Percentiles rank a stretch among this genome's conserved stretches.
Evolutionary conservation across 2,329 filamentous ascomycete genomes (phyloP).

Genomic region (Monosporascus sp.): DNA sequence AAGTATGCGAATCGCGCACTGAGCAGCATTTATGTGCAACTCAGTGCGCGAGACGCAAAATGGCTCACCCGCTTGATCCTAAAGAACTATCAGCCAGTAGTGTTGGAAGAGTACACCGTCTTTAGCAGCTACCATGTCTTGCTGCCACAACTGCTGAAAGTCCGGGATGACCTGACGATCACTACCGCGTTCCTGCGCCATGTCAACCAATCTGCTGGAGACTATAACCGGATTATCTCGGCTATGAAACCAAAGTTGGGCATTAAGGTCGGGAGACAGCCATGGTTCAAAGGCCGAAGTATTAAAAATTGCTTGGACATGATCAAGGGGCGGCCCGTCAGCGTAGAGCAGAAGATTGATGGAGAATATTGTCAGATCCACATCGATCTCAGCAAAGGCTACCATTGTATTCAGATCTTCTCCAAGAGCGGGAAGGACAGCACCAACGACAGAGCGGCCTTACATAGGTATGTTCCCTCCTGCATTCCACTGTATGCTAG

Average conservation of each 20-base stretch:
- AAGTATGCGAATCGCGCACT: constrained; percentile 42
- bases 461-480: constrained; percentile 47
- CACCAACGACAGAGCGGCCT: constrained; percentile 59
- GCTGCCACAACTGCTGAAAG: constrained; percentile 63
- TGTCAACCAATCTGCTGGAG: constrained; percentile 13
- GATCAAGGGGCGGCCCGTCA: constrained; percentile 56
- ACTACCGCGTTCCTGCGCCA: constrained; percentile 52
- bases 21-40: constrained; percentile 50
- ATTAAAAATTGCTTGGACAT: constrained; percentile 72
- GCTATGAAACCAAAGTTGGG: constrained; percentile 50
- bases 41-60: constrained; percentile 69
- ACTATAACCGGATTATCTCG: constrained; percentile 19
- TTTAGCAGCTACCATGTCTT: constrained; percentile 62
- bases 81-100: constrained; percentile 67
- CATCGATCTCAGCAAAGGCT: constrained; percentile 57
- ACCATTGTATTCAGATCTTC: constrained; percentile 68
- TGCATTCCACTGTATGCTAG: background rate
- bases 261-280: constrained; percentile 59
- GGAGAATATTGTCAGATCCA: constrained; percentile 91
- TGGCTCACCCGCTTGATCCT: constrained; percentile 81
- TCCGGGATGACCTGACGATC: constrained; percentile 62
- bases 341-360: constrained; percentile 77
- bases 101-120: constrained; percentile 52
- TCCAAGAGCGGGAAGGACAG: constrained; percentile 92
- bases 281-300: constrained; percentile 62